phyloP scores from a whole-genome alignment of 2,329 filamentous ascomycete genomes.

The Niveomyces coronatus region DNA sequence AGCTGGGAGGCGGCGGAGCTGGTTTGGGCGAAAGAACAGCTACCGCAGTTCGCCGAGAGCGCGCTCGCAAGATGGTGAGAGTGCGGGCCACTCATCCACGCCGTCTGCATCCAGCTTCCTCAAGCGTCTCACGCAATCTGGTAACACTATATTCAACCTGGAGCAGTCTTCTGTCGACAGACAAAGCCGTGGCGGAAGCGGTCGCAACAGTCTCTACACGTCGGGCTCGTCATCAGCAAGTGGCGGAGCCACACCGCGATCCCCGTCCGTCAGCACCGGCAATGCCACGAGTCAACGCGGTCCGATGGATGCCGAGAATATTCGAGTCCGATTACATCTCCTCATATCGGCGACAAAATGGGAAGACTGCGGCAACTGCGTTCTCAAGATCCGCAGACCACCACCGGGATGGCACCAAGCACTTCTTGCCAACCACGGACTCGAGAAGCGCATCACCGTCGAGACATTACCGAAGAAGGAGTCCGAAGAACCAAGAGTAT shows the following conservation, averaged over 20 bases:
- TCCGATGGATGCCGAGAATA: slow-evolving; percentile 56
- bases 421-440: slow-evolving; percentile 49
- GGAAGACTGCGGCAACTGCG: slow-evolving; percentile 82
- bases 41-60: slow-evolving; percentile 52
- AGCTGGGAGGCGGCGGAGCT: slow-evolving; percentile 39
- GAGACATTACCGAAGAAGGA: slow-evolving; percentile 56
- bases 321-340: slow-evolving; percentile 78
- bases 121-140: slow-evolving; percentile 61
- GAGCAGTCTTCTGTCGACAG: slow-evolving; percentile 64
- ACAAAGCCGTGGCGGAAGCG: slow-evolving; percentile 38
- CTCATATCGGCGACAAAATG: slow-evolving; percentile 70
- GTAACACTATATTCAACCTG: slow-evolving; percentile 68
- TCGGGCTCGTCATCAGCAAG: slow-evolving; percentile 41
- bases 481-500: slow-evolving; percentile 44
- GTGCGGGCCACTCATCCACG: slow-evolving; percentile 47
- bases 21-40: slow-evolving; percentile 55
- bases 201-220: slow-evolving; percentile 51
- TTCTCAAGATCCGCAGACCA: slow-evolving; percentile 72
- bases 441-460: slow-evolving; percentile 80
- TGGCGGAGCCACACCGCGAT: slow-evolving; percentile 39
- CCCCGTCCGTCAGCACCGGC: slow-evolving; percentile 46
- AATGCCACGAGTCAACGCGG: slow-evolving; percentile 42
- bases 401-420: slow-evolving; percentile 50
- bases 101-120: slow-evolving; percentile 73
- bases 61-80: slow-evolving; percentile 64